Evolutionary conservation across 2,329 filamentous ascomycete species (phyloP), one percentile per base, ranked within the genome.

Genomic region (Fusarium concolor): DNA sequence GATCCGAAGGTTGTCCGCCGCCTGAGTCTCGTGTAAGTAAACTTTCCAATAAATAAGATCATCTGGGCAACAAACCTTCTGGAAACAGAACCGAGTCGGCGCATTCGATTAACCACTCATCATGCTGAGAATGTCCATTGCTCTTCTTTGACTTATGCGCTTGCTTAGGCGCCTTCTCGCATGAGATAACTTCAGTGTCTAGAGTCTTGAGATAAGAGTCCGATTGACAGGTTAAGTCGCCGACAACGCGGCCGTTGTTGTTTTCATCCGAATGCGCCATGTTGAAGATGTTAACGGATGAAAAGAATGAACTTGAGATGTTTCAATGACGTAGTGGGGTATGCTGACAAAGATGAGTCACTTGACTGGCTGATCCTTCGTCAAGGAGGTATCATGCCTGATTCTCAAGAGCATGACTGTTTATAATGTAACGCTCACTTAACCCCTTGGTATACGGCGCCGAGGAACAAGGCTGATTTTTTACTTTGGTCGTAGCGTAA

Each of bases 1-100:
- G 57, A 45, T 77, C 76, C 0, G 71, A 75, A n/a, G 76, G 76
- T 9, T 77, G 76, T 2, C 76, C 76, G 10, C 76, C 76, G 10
- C 76, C 76, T 77, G 18, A 10, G 17, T 18, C 2, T 29, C 2
- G 2, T 31, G 14, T 56, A 10, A 60, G 59, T 44, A 17, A 4
- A n/a, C n/a, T n/a, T n/a, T n/a, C n/a, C n/a, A n/a, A n/a, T n/a
- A n/a, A n/a, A n/a, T n/a, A n/a, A n/a, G n/a, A n/a, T n/a, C n/a
- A n/a, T n/a, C n/a, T n/a, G n/a, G n/a, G n/a, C n/a, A n/a, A n/a
- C n/a, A n/a, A n/a, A n/a, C 76, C 76, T 66, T 77, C 76, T 0
- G 76, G 76, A 3, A 77, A 77, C 0, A 77, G 38, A 0, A 77
- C 71, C 5, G 76, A 77, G 12, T 77, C 75, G 2, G 66, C 61